phyloP scores from a whole-genome alignment of 176 grass and related monocot genomes.

The Dendrocalamus sinicus region DNA sequence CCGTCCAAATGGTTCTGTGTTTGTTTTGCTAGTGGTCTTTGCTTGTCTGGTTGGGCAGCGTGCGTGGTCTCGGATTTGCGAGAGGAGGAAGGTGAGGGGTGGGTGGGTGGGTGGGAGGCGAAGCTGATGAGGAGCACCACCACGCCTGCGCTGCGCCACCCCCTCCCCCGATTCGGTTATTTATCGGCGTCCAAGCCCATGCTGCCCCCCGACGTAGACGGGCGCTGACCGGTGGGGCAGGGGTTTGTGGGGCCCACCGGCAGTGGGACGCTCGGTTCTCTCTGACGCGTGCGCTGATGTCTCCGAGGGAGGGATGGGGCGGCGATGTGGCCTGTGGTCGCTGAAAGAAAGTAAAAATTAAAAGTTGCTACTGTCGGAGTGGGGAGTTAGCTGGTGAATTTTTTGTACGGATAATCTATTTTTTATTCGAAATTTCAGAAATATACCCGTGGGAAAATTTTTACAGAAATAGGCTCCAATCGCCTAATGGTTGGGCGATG shows the following conservation, averaged over 20 bases:
- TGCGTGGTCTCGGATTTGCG: conserved; percentile 19
- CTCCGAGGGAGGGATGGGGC: too few species aligned
- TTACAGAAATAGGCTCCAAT: too few species aligned
- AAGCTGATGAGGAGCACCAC: conserved; percentile 25
- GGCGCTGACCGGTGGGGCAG: not conserved
- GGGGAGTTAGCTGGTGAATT: too few species aligned
- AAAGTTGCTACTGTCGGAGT: too few species aligned
- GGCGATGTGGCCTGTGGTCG: too few species aligned
- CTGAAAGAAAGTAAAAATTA: too few species aligned
- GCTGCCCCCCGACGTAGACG: not conserved
- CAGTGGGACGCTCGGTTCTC: not conserved
- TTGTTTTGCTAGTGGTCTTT: not conserved
- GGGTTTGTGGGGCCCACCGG: not conserved
- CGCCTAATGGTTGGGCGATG: too few species aligned
- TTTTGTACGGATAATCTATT: too few species aligned
- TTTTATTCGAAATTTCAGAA: too few species aligned
- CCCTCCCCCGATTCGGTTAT: conserved; percentile 29
- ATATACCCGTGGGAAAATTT: too few species aligned
- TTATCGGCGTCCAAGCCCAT: conserved; percentile 28
- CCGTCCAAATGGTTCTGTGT: not conserved
- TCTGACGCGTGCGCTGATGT: not conserved
- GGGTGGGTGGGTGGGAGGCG: conserved; percentile 10
- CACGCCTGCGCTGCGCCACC: not conserved
- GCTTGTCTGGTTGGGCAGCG: conserved; percentile 3
- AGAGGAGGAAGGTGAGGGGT: conserved; percentile 7